A percentile compares a stretch with the other conserved stretches of the same genome.
These are phyloP conservation scores for Pyrus communis DNA, from an alignment of 306 rosid species.

Conservation along the genomic window DNA sequence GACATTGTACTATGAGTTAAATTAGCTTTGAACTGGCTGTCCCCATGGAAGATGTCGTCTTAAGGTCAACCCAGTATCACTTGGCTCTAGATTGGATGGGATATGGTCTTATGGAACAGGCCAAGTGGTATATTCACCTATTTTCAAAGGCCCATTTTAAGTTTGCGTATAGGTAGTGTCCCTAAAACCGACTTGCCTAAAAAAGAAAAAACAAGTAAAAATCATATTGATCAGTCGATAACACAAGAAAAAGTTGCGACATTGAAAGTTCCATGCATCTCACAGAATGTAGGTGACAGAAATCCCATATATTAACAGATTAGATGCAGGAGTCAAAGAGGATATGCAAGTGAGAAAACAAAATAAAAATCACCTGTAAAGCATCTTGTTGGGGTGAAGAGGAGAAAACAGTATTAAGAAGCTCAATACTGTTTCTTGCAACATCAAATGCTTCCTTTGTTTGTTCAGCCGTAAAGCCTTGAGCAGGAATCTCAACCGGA, in stretches of 20 bases:
- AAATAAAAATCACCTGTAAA: slow-evolving; percentile 46
- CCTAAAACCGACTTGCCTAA: not conserved
- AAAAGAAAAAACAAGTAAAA: not conserved
- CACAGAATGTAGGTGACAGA: not conserved
- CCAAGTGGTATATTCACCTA: not conserved
- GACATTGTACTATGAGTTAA: not conserved
- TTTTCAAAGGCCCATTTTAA: not conserved
- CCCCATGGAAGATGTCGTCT: not conserved
- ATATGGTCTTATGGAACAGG: not conserved
- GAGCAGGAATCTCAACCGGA: slow-evolving; percentile 48
- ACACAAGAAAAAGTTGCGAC: not conserved
- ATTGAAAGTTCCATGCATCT: not conserved
- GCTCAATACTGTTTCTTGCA: slow-evolving; percentile 91
- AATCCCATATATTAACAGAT: not conserved
- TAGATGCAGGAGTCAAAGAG: not conserved
- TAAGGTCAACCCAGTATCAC: not conserved
- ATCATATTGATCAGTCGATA: not conserved
- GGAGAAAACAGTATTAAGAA: slow-evolving; percentile 75
- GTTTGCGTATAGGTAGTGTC: not conserved
- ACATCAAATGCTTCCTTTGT: slow-evolving; percentile 91
- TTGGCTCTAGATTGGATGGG: not conserved
- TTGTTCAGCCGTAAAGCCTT: slow-evolving; percentile 62
- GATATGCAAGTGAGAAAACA: not conserved
- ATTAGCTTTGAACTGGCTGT: not conserved
- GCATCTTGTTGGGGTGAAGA: slow-evolving; percentile 91